Percentiles rank a stretch among this genome's conserved stretches.
phyloP scores from a whole-genome alignment of 139 green algal species.

The Mesotaenium endlicherianum region DNA sequence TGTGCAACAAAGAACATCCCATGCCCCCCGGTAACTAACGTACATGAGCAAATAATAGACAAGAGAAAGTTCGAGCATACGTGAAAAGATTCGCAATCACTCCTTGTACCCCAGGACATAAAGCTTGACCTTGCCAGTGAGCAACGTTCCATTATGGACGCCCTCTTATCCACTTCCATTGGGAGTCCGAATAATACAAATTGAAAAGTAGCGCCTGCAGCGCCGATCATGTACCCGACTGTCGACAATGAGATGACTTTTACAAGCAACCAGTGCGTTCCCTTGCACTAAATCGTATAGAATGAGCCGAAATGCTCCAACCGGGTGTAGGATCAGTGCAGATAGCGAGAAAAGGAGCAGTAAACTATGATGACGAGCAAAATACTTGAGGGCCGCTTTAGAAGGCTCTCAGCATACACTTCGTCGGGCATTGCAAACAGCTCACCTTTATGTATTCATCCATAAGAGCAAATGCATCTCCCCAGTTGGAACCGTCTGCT shows the following conservation, averaged over 20 bases:
- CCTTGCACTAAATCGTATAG: neutral
- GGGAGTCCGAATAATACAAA: neutral
- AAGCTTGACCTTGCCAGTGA: neutral
- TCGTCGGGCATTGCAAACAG: too few species aligned
- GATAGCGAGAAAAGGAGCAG: neutral
- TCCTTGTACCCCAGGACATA: too few species aligned
- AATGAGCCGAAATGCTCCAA: neutral
- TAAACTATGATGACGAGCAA: neutral
- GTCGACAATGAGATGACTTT: too few species aligned
- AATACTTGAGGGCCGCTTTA: neutral
- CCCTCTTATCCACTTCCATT: neutral
- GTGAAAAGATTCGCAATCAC: neutral
- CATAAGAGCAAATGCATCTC: conserved; percentile 45
- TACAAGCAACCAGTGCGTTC: neutral
- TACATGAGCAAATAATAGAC: neutral
- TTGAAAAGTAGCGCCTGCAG: neutral
- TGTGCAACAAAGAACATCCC: neutral
- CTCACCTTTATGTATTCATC: conserved; percentile 28
- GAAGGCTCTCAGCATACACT: too few species aligned
- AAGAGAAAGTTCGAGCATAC: neutral
- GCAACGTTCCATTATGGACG: neutral
- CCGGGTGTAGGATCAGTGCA: neutral
- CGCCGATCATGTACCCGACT: neutral
- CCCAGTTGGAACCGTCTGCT: conserved; percentile 42
- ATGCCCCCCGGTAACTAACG: neutral